phyloP scores from a whole-genome alignment of 768 basidiomycete genomes.

The Wakefieldia striispora region DNA sequence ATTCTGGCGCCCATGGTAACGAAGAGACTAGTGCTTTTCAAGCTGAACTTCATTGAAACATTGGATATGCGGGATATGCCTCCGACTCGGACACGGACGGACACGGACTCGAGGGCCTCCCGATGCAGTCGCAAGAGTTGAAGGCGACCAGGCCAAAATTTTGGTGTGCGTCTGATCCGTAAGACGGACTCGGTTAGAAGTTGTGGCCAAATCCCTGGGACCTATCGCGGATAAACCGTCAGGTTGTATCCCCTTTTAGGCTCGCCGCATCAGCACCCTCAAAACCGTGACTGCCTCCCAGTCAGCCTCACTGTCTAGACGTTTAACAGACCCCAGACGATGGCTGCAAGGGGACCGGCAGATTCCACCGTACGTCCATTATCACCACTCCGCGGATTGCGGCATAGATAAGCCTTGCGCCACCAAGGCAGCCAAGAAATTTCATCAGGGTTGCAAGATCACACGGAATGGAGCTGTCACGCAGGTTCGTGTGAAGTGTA shows the following conservation, averaged over 20 bases:
- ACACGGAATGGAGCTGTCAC: too few relatives aligned
- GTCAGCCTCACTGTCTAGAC: constrained; percentile 41
- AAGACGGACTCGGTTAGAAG: constrained; percentile 57
- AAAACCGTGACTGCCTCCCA: constrained; percentile 8
- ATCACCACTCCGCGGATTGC: background rate
- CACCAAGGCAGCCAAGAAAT: background rate
- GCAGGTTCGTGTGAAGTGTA: background rate
- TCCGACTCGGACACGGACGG: constrained; percentile 22
- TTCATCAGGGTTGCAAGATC: background rate
- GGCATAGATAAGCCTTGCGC: background rate
- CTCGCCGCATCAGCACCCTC: background rate
- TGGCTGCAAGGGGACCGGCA: background rate
- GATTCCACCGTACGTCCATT: background rate
- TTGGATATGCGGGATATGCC: background rate
- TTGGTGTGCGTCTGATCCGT: constrained; percentile 28
- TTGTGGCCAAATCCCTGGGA: constrained; percentile 74
- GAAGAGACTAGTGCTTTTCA: too few relatives aligned
- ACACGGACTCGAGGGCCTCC: constrained; percentile 10
- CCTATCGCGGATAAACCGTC: constrained; percentile 73
- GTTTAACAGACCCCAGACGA: constrained; percentile 37
- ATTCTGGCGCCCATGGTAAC: constrained; percentile 14
- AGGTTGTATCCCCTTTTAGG: constrained; percentile 20
- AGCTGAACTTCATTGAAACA: constrained; percentile 4
- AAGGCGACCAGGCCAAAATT: constrained; percentile 12
- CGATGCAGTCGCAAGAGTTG: background rate